phyloP scores from a whole-genome alignment of 495 filamentous ascomycete species.

The Penicillium macrosclerotiorum region DNA sequence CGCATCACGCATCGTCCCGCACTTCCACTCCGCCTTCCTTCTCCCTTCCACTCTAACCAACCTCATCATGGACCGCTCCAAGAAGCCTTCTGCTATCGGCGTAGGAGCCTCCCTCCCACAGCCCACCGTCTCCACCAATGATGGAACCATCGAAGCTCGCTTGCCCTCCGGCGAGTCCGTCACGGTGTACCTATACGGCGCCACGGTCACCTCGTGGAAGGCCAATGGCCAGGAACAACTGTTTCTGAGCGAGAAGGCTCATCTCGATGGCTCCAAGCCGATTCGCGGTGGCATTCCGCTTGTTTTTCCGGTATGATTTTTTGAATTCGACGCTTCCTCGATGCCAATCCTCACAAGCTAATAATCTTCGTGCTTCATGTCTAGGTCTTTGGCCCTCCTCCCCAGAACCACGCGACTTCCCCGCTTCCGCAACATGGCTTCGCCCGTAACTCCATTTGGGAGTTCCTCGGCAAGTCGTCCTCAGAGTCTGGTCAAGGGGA shows the following conservation, averaged over 20 bases:
- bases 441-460: constrained; percentile 75
- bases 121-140: constrained; percentile 65
- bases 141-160: constrained; percentile 67
- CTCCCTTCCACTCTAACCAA: background rate
- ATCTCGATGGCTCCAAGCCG: constrained; percentile 63
- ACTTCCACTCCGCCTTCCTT: constrained; percentile 3
- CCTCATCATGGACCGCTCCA: constrained; percentile 66
- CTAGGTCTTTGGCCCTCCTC: constrained; percentile 87
- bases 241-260: constrained; percentile 78
- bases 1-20: background rate
- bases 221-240: constrained; percentile 78
- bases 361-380: too few species aligned
- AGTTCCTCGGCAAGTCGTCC: constrained; percentile 61
- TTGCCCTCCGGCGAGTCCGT: constrained; percentile 84
- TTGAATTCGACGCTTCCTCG: background rate
- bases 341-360: constrained; percentile 7
- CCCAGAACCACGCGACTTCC: constrained; percentile 66
- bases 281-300: constrained; percentile 75
- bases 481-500: constrained; percentile 65
- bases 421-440: constrained; percentile 92
- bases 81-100: constrained; percentile 77
- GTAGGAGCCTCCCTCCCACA: constrained; percentile 62
- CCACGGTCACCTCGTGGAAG: constrained; percentile 93
- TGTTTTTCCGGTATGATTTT: constrained; percentile 80
- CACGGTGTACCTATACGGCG: constrained; percentile 82